phyloP scores from a whole-genome alignment of 176 grass and related monocot genomes.

The sorghum (Sorghum bicolor) region DNA sequence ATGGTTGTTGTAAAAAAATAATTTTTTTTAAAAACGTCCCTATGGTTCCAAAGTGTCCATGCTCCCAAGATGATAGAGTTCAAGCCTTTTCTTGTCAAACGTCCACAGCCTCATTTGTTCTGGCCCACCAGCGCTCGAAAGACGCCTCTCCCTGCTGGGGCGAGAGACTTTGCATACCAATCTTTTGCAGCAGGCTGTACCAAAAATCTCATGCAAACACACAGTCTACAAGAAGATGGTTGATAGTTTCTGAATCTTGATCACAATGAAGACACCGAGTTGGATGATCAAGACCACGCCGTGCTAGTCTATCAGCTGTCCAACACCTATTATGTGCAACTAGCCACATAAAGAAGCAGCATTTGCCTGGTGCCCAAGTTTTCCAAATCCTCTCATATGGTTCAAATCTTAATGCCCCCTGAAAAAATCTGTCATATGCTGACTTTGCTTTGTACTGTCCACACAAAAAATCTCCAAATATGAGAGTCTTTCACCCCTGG shows the following conservation, averaged over 20 bases:
- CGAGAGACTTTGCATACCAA: neutral
- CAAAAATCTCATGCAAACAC: neutral
- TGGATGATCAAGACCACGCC: neutral
- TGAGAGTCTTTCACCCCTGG: neutral
- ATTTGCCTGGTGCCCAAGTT: neutral
- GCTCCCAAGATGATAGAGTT: neutral
- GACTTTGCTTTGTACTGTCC: neutral
- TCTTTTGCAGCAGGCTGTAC: neutral
- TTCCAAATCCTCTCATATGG: neutral
- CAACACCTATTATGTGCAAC: neutral
- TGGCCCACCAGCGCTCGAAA: neutral
- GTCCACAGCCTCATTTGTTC: neutral
- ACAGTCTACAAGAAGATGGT: neutral
- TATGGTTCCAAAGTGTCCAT: neutral
- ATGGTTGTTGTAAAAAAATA: no score
- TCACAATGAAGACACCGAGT: neutral
- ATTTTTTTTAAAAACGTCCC: no score
- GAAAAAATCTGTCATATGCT: neutral
- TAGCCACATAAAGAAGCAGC: neutral
- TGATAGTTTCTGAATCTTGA: neutral
- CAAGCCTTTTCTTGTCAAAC: neutral
- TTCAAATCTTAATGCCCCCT: neutral
- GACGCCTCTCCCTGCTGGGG: neutral
- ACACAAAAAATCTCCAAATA: neutral
- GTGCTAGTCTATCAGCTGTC: neutral